Base-by-base conservation (phyloP, 75 land plant species). In the Picea glauca region DNA sequence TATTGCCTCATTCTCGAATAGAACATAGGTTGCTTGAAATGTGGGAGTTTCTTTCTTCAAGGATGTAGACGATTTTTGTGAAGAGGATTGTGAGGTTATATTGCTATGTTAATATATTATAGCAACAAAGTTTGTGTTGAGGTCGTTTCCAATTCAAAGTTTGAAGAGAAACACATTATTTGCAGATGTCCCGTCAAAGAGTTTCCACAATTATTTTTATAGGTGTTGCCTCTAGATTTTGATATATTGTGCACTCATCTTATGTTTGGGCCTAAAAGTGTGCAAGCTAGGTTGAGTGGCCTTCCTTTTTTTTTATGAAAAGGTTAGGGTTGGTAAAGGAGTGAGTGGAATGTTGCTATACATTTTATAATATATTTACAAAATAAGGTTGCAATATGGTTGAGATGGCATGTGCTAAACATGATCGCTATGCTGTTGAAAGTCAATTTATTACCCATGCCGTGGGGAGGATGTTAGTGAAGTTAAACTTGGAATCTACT, bases 211-310 rank as follows among this genome's bases (percentile, higher is more conserved):
- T 62, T 91, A 46, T 81, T 93, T 30, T 66, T 91, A 9, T 64
- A 88, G 77, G 78, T 68, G 20, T 86, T 93, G 9, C 95, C 91
- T 13, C 76, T 60, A 17, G 79, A 89, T 1, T 92, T 92, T 84
- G 98, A 85, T 54, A 82, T 94, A 9, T 72, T 92, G 3, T 94
- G 94, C 78, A 92, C 93, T 2, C 97, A 92, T 73, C 94, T 94
- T 0, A 94, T 92, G 94, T 92, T 92, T 78, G 97, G 97, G 18
- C 97, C 94, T 0, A 91, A 92, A 59, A 94, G 92, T 83, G 96
- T 92, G 31, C 86, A 88, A 66, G 67, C 78, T 17, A 84, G 89
- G 5, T 94, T 94, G 93, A 77, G 3, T 2, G 83, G 78, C 14
- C 78, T 94, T 17, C 91, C 93, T 9, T 92, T 94, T 79, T 91